A percentile compares a stretch with the other conserved stretches of the same genome.
Conservation (phyloP, 208 protist genomes). For the Acanthamoeba polyphaga region DNA sequence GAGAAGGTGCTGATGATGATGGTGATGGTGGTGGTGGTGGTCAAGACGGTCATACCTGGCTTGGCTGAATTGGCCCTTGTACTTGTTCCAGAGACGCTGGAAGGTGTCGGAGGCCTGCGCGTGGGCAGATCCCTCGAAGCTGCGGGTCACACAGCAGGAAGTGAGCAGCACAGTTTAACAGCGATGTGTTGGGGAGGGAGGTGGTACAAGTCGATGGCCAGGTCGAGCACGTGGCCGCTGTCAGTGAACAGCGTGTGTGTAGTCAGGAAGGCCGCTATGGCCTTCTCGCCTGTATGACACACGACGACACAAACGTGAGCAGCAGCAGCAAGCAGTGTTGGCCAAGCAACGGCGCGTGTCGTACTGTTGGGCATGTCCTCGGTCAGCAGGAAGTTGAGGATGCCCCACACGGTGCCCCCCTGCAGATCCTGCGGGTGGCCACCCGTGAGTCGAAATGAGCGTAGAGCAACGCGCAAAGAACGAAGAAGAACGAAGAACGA, state of each 20-base stretch:
- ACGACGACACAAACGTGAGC: neutral
- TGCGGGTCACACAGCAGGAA: neutral
- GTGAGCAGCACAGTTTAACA: neutral
- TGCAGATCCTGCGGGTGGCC: neutral
- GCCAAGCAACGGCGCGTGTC: neutral
- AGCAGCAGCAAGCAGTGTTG: too few relatives aligned
- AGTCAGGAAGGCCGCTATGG: neutral
- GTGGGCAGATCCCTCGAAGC: neutral
- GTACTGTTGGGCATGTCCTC: neutral
- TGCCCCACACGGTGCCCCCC: conserved; percentile 20
- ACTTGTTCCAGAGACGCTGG: neutral
- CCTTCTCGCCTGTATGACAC: neutral
- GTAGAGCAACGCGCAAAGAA: neutral
- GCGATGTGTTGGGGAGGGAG: neutral
- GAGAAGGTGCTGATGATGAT: too few relatives aligned
- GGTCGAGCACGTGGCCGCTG: conserved; percentile 19
- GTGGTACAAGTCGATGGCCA: conserved; percentile 3
- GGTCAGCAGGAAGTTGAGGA: conserved; percentile 24
- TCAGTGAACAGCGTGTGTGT: neutral
- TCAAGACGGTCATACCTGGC: neutral
- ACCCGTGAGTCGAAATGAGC: too few relatives aligned
- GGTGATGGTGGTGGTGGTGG: too few relatives aligned
- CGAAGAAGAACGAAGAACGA: neutral
- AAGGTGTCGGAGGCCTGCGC: neutral
- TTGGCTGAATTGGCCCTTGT: neutral